Evolutionary conservation across 495 filamentous ascomycete species (phyloP), one percentile per base, ranked within the genome.

Genomic region (Mycothermus thermophilus): DNA sequence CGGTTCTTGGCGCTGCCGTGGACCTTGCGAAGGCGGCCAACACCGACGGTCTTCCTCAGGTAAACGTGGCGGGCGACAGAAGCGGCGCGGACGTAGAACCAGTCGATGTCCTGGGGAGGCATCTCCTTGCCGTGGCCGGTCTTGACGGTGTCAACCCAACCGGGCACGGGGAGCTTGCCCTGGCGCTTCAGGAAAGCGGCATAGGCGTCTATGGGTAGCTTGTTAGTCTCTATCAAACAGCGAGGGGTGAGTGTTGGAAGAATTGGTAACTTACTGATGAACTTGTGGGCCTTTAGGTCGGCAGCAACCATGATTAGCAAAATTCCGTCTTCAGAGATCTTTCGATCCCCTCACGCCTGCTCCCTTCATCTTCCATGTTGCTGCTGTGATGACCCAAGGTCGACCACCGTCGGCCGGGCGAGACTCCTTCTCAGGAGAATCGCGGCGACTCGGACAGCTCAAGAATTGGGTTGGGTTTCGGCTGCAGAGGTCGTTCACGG

Each of bases 101-200:
- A 94, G 72, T 95, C 87, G 54, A 83, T 79, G 57, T 80, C 81
- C 76, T 93, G 88, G 54, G 88, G 88, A 51, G 88, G 88, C 47
- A 96, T 82, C 71, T 96, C 88, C 67, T 93, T 93, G 60, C 79
- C 79, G 59, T 77, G 71, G 40, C 83, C 87, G 49, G 88, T 94
- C 78, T 96, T 96, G 71, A 96, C 88, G 57, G 88, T 93, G 58
- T 96, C 88, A 63, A 93, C 85, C 88, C 88, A 96, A 66, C 86
- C 86, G 56, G 87, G 87, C 53, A 95, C 92, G 55, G 83, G 85
- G 48, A 96, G 84, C 73, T 94, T 94, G 60, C 88, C 88, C 72
- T 95, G 88, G 57, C 88, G 77, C 79, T 96, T 96, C 74, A 96
- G 65, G 75, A 96, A 96, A 62, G 78, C 84, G 51, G 86, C 79